A percentile compares a stretch with the other conserved stretches of the same genome.
phyloP scores from a whole-genome alignment of 1,284 basidiomycete genomes.

The Heliocybe sulcata region DNA sequence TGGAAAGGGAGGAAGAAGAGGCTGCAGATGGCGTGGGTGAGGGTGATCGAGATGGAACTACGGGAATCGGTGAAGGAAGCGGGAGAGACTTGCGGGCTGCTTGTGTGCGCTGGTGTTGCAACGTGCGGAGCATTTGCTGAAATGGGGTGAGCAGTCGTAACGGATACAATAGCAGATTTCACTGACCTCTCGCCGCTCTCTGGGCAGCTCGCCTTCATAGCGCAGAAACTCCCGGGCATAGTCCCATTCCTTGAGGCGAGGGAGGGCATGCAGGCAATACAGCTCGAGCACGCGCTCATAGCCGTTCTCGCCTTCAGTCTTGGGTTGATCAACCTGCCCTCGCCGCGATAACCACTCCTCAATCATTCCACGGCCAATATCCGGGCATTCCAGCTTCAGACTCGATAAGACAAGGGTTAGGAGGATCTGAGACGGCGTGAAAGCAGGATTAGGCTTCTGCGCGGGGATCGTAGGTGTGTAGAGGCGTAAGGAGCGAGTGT shows the following conservation, averaged over 20 bases:
- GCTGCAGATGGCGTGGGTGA: conserved; percentile 40
- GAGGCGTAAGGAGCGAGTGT: conserved; percentile 56
- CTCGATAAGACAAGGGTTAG: conserved; percentile 62
- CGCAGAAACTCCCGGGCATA: conserved; percentile 67
- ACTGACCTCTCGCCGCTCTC: conserved; percentile 44
- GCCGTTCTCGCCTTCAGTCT: conserved; percentile 32
- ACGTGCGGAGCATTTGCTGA: not conserved
- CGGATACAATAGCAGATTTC: too few relatives aligned
- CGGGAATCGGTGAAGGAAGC: conserved; percentile 11
- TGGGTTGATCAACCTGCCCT: conserved; percentile 27
- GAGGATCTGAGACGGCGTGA: conserved; percentile 61
- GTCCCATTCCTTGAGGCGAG: conserved; percentile 68
- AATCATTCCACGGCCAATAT: conserved; percentile 52
- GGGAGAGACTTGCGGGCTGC: conserved; percentile 12
- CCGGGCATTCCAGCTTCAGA: conserved; percentile 55
- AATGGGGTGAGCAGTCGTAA: not conserved
- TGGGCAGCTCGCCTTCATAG: conserved; percentile 60
- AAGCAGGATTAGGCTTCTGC: conserved; percentile 38
- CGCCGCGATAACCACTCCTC: conserved; percentile 69
- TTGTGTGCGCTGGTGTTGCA: conserved; percentile 1
- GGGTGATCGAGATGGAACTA: conserved; percentile 23
- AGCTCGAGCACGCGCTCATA: conserved; percentile 70
- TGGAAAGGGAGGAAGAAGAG: conserved; percentile 18
- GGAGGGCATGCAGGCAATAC: conserved; percentile 66
- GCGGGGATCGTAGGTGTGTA: conserved; percentile 45